These are phyloP conservation scores for Gonium pectorale DNA, from an alignment of 139 green algal genomes.

Conservation along the genomic window DNA sequence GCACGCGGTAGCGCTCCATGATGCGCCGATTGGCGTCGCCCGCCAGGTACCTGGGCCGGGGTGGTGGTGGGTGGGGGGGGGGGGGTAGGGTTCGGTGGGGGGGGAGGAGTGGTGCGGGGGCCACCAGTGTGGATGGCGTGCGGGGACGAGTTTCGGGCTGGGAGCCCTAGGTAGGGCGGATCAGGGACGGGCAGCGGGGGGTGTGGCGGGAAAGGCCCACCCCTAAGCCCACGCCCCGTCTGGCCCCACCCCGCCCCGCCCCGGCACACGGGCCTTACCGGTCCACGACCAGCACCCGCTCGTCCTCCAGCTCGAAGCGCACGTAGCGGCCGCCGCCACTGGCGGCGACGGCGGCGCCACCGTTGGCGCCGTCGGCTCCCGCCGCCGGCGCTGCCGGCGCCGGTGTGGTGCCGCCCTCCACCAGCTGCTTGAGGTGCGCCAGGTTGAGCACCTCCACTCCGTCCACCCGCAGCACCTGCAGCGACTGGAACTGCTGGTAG, in stretches of 20 bases:
- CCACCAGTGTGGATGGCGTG: too few relatives aligned
- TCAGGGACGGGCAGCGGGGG: too few relatives aligned
- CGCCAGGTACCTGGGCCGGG: slow-evolving; percentile 26
- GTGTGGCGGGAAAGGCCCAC: too few relatives aligned
- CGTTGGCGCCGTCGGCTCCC: neutral
- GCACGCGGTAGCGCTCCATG: slow-evolving; percentile 61
- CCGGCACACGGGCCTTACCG: neutral
- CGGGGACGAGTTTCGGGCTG: too few relatives aligned
- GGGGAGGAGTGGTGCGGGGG: too few relatives aligned
- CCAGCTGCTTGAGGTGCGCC: slow-evolving; percentile 63
- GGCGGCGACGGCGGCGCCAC: too few relatives aligned
- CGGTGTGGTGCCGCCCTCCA: neutral
- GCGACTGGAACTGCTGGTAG: slow-evolving; percentile 72
- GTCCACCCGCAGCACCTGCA: slow-evolving; percentile 68
- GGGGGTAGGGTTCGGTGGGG: neutral
- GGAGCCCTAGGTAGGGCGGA: too few relatives aligned
- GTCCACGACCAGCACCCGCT: slow-evolving; percentile 73
- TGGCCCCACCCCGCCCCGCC: neutral
- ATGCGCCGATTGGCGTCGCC: slow-evolving; percentile 39
- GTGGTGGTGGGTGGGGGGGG: neutral
- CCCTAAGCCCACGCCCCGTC: neutral
- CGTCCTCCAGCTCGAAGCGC: slow-evolving; percentile 74
- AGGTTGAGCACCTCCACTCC: slow-evolving; percentile 71
- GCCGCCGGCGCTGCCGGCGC: neutral
- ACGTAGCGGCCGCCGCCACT: slow-evolving; percentile 52